Evolutionary conservation across 768 basidiomycete species (phyloP).

Genomic region (Leccinum truebloodii): DNA sequence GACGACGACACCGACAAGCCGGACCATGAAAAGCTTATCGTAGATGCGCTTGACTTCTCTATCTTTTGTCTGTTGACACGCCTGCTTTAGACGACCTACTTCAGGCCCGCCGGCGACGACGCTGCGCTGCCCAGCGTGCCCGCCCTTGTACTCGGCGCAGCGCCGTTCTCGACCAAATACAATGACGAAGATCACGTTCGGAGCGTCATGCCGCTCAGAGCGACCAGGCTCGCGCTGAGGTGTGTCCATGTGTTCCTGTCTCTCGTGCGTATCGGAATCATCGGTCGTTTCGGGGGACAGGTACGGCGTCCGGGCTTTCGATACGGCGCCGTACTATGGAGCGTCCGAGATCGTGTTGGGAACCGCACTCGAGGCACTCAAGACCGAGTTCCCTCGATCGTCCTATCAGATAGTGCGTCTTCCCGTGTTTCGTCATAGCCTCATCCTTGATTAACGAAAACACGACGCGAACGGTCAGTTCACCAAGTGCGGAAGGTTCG

Average conservation of each 20-base stretch:
- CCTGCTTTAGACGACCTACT: constrained; percentile 25
- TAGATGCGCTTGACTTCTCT: constrained; percentile 21
- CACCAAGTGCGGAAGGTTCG: constrained; percentile 86
- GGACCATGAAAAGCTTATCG: constrained; percentile 34
- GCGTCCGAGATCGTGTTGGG: constrained; percentile 79
- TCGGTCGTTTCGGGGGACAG: constrained; percentile 36
- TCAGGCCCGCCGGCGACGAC: constrained; percentile 32
- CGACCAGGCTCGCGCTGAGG: constrained; percentile 76
- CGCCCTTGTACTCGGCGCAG: constrained; percentile 70
- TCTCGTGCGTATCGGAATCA: not conserved
- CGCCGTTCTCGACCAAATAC: constrained; percentile 65
- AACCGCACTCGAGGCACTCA: constrained; percentile 57
- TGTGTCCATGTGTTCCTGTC: constrained; percentile 31
- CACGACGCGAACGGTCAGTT: constrained; percentile 45
- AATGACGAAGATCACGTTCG: constrained; percentile 59
- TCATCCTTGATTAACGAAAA: no score
- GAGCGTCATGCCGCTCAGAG: constrained; percentile 58
- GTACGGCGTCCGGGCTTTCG: constrained; percentile 80
- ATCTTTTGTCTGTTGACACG: constrained; percentile 9
- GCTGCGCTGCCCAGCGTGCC: constrained; percentile 39
- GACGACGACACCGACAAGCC: constrained; percentile 45
- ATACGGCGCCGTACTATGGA: constrained; percentile 82
- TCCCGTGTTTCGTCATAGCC: not conserved
- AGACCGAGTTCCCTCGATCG: constrained; percentile 70
- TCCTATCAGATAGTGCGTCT: constrained; percentile 68